Base-by-base conservation (phyloP, 129 eudicot species). In the Cynara cardunculus region DNA sequence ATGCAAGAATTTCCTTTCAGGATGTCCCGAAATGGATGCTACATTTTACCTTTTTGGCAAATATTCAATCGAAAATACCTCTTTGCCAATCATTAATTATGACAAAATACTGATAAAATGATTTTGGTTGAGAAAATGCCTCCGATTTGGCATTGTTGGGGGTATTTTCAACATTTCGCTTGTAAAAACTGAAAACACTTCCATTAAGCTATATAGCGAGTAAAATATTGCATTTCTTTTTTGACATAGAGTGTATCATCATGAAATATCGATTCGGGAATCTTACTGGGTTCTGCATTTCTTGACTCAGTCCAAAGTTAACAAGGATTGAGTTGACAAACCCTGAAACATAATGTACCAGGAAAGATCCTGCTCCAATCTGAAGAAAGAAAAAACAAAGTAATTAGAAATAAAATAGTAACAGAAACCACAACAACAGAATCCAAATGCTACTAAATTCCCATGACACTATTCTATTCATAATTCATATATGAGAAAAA, bases 231-330 rank as follows among this genome's bases (percentile, higher is more conserved):
- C 65, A 56, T 56, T n/a, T 56, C 24, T n/a, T 18, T 18, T 49
- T 49, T 16, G 24, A 56, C 22, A 56, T n/a, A 41, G 21, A 4
- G 24, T 56, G 65, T 41, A 41, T 41, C 13, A 41, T 41, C 3
- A 41, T 41, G 22, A 18, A 56, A 56, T 18, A 56, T 18, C 65
- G 22, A 56, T 56, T 18, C 22, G 24, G 0, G 24, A 56, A 56
- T 86, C 93, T 90, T 89, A 92, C 99, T 16, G 99, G 96, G 75
- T 89, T 92, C 86, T 92, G 94, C 96, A 94, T 78, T 89, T 94
- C 99, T 79, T 94, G 92, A 72, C 94, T 88, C 71, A 92, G 79
- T 73, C 99, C 99, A 39, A 94, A 92, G 72, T 88, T 94, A 49
- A 85, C 75, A 61, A 94, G 94, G 76, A 94, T 75, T 27, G 99